Conservation (phyloP, 2,329 filamentous ascomycete genomes). For the Claviceps sp. region DNA sequence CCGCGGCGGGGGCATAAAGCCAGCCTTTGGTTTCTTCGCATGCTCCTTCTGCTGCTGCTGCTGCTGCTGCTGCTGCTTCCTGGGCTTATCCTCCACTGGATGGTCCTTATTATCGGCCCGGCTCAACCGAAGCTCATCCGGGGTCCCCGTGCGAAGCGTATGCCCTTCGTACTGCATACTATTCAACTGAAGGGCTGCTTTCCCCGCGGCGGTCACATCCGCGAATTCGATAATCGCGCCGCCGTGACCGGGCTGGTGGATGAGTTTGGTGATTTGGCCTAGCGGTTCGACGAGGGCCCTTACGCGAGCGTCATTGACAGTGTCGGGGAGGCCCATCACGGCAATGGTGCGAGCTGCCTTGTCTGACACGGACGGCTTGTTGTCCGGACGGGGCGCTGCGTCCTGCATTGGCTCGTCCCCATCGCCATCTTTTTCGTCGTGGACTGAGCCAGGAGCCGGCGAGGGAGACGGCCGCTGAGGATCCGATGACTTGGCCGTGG, state of each 20-base stretch:
- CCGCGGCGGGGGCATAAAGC: slow-evolving; percentile 31
- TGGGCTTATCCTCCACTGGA: slow-evolving; percentile 4
- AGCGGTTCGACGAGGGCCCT: slow-evolving; percentile 56
- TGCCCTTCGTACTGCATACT: slow-evolving; percentile 40
- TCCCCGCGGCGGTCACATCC: slow-evolving; percentile 57
- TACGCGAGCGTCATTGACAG: slow-evolving; percentile 77
- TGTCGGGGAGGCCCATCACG: slow-evolving; percentile 79
- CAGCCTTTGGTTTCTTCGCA: slow-evolving; percentile 3
- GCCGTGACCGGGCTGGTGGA: slow-evolving; percentile 66
- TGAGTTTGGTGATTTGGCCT: slow-evolving; percentile 60
- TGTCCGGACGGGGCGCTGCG: slow-evolving; percentile 3
- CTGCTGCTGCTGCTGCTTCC: neutral
- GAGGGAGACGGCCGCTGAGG: slow-evolving; percentile 19
- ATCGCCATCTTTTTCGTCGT: slow-evolving; percentile 22
- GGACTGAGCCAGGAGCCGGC: slow-evolving; percentile 20
- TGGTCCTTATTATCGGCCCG: slow-evolving; percentile 27
- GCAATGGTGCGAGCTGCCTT: slow-evolving; percentile 59
- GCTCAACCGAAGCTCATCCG: slow-evolving; percentile 40
- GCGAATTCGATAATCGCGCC: slow-evolving; percentile 78
- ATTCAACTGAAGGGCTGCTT: slow-evolving; percentile 47
- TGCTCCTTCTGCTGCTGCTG: slow-evolving; percentile 3
- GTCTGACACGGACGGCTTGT: slow-evolving; percentile 30
- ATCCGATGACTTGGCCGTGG: slow-evolving; percentile 32
- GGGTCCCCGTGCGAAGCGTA: slow-evolving; percentile 39
- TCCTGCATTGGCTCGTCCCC: slow-evolving; percentile 21